Conservation (phyloP, 31 red algal species). For the Odonthalia washingtoniensis region DNA sequence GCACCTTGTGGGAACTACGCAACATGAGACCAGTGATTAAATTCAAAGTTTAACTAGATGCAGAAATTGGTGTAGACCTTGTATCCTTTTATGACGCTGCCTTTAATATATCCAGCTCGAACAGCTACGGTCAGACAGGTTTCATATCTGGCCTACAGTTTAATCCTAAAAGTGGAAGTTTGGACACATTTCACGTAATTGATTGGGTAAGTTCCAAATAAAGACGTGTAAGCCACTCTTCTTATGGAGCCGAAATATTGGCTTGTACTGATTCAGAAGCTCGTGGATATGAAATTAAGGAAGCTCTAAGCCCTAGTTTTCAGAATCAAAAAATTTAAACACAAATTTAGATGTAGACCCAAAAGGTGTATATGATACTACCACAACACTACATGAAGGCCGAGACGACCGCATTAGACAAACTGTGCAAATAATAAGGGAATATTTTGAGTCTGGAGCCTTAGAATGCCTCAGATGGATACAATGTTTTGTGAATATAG, state of each 20-base stretch:
- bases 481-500: slow-evolving; percentile 48
- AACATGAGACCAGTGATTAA: neutral
- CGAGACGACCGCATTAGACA: slow-evolving; percentile 20
- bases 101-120: slow-evolving; percentile 34
- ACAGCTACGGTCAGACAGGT: slow-evolving; percentile 45
- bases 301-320: slow-evolving; percentile 11
- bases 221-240: slow-evolving; percentile 45
- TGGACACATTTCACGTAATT: slow-evolving; percentile 34
- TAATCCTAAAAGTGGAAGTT: neutral
- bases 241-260: slow-evolving; percentile 39
- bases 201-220: slow-evolving; percentile 41
- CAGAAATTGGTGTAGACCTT: neutral
- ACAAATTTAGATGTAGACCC: slow-evolving; percentile 32
- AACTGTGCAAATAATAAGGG: slow-evolving; percentile 52
- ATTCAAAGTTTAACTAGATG: neutral
- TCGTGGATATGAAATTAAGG: slow-evolving; percentile 37
- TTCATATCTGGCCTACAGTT: neutral
- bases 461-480: slow-evolving; percentile 35
- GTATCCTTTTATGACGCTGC: slow-evolving; percentile 59
- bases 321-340: neutral
- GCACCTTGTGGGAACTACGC: slow-evolving; percentile 37
- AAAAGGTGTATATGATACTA: slow-evolving; percentile 60
- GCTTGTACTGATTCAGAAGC: slow-evolving; percentile 49
- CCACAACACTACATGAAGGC: slow-evolving; percentile 48
- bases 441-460: slow-evolving; percentile 42